phyloP scores from a whole-genome alignment of 208 protist genomes.

The Leishmania braziliensis region DNA sequence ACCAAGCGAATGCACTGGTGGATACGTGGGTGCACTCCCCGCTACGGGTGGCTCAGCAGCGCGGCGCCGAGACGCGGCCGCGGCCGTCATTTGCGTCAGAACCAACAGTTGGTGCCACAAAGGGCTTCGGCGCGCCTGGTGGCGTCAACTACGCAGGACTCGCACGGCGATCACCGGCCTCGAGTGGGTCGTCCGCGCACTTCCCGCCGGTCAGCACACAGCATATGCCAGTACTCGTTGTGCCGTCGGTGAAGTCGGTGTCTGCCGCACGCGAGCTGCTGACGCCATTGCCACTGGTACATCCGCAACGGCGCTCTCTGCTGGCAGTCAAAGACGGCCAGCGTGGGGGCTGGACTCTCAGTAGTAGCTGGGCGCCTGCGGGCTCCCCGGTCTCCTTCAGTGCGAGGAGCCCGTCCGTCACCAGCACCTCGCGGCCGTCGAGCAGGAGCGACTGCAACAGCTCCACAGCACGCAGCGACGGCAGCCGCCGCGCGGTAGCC shows the following conservation, averaged over 20 bases:
- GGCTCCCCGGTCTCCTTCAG: conserved; percentile 1
- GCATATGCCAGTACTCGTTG: not conserved
- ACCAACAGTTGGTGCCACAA: not conserved
- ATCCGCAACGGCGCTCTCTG: not conserved
- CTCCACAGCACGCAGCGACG: not conserved
- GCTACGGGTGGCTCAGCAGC: not conserved
- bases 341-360: conserved; percentile 12
- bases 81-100: conserved; percentile 11
- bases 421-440: conserved; percentile 1
- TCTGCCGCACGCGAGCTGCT: not conserved
- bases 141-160: not conserved
- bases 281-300: conserved; percentile 7
- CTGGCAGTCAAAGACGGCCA: not conserved
- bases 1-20: not conserved
- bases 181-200: not conserved
- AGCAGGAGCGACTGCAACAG: conserved; percentile 4
- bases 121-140: not conserved
- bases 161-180: not conserved
- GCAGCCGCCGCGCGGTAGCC: not conserved
- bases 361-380: conserved; percentile 4
- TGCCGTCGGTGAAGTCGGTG: conserved; percentile 3
- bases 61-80: not conserved
- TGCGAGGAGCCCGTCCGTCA: not conserved
- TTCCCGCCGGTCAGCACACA: not conserved
- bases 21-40: not conserved